Evolutionary conservation across 257 asterid genomes (phyloP), one percentile per base, ranked within the genome.

Genomic region (Echium plantagineum): DNA sequence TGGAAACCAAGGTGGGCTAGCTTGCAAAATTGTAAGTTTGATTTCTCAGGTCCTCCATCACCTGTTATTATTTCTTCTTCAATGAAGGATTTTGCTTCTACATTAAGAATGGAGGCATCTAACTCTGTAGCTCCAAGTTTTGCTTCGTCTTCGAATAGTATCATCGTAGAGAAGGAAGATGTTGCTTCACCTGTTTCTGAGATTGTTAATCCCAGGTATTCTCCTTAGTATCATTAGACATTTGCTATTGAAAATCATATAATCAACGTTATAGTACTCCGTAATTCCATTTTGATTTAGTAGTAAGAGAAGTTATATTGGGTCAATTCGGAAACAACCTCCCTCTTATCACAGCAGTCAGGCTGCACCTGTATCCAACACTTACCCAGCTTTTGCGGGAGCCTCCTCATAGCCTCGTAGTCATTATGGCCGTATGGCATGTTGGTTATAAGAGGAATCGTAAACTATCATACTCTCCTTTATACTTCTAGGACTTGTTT

Each of bases 1-100:
- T 93, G 98, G 98, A 93, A 75, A 74, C 98, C 98, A 55, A 80
- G 75, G 76, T 80, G 97, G 97, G 87, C 80, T 63, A 63, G 72
- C 52, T 77, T 82, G 42, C 68, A 72, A 61, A 74, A 74, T 68
- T 82, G 77, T 69, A 85, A 83, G 65, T 78, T 80, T 59, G 88
- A 81, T 13, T 59, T 77, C 64, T 81, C 91, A 47, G 71, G 79
- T 7, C 95, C 94, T 70, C 69, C 85, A 28, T 84, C 89, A 1
- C 87, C 89, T 64, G 35, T 69, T 68, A 63, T 24, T 63, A 28
- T 63, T 60, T 56, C 72, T 63, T 67, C 71, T 16, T 64, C 64
- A 1, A 57, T 64, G 20, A 32, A 60, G 26, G 28, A 30, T 18
- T 76, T 55, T 59, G 69, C 63, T 69, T 72, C 70, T 63, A 56